Base-by-base conservation (phyloP, 306 rosid species). In the Phaseolus lunatus region DNA sequence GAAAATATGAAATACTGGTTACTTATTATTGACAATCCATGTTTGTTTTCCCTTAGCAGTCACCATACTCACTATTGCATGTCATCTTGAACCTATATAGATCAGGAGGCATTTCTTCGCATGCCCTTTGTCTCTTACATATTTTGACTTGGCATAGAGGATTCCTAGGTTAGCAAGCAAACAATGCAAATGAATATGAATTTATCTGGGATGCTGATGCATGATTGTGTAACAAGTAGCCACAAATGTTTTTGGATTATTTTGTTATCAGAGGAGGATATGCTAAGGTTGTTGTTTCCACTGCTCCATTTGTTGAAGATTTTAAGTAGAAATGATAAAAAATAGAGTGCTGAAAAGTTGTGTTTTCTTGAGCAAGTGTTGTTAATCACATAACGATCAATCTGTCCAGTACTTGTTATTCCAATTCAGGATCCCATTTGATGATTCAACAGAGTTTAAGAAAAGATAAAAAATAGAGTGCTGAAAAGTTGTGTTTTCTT, bases 401-500 rank as follows among this genome's bases (percentile, higher is more conserved):
- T 12, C 61, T 69, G 39, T 15, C 50, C n/a, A 56, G 59, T 43
- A 26, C 29, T 62, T 22, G 41, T 66, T 53, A 77, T 56, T 4
- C 16, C 77, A 26, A 26, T 54, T 54, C 57, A 54, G n/a, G n/a
- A n/a, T n/a, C n/a, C 23, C 18, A 29, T 20, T 37, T 37, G 48
- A 22, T 57, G 58, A 26, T n/a, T n/a, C n/a, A n/a, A n/a, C n/a
- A 73, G 78, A 43, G 43, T 59, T 59, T 11, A 43, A 26, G 41
- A 48, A 22, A 64, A 13, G 37, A 37, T n/a, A 50, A 24, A 35
- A 75, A 19, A 31, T 16, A 33, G 27, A 18, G 18, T n/a, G 67
- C 33, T 67, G 49, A 24, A 5, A 77, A 67, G 19, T 24, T 53
- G 6, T 3, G 39, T 18, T 53, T 23, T 33, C 9, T 44, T n/a